Evolutionary conservation across 306 rosid species (phyloP), one percentile per base, ranked within the genome.

Genomic region (apple (Malus domestica)): DNA sequence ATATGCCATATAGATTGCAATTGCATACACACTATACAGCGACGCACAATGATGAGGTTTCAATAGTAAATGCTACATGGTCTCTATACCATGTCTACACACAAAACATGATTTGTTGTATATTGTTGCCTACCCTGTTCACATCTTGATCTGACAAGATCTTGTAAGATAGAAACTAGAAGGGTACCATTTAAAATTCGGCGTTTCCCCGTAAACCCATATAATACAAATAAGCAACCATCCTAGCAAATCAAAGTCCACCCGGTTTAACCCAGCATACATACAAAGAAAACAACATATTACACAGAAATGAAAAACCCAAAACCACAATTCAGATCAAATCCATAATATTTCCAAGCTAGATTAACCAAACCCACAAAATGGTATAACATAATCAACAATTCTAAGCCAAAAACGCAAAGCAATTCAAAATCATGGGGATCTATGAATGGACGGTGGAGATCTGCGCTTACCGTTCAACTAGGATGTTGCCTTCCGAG

Each of bases 401-500:
- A 22, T 4, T 4, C 4, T 38, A 16, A 16, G 57, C n/a, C 15
- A 25, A 30, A 54, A 13, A n/a, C 46, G 23, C 58, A 27, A 22
- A 55, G 45, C 10, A 70, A 61, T 32, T 54, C 5, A 69, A 61
- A 51, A 70, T 19, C 38, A 58, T 57, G 63, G 44, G 12, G 32
- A 68, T 10, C 45, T 60, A 22, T 46, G 70, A 63, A 69, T 8
- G 70, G 76, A 62, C 42, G 71, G 49, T 55, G 33, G 25, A 70
- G 77, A 83, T 81, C 82, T 18, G 32, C 52, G 63, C 82, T 20
- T 80, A 89, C 97, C 97, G 92, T 82, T 91, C 97, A 60, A 91
- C 87, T 23, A 91, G 90, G 82, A 91, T 91, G 76, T 91, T 91
- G 81, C 95, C 97, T 61, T 82, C 95, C 19, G 93, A 84, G 58